Base-by-base conservation (phyloP, 1,284 basidiomycete genomes). In the Vanrija sp. region DNA sequence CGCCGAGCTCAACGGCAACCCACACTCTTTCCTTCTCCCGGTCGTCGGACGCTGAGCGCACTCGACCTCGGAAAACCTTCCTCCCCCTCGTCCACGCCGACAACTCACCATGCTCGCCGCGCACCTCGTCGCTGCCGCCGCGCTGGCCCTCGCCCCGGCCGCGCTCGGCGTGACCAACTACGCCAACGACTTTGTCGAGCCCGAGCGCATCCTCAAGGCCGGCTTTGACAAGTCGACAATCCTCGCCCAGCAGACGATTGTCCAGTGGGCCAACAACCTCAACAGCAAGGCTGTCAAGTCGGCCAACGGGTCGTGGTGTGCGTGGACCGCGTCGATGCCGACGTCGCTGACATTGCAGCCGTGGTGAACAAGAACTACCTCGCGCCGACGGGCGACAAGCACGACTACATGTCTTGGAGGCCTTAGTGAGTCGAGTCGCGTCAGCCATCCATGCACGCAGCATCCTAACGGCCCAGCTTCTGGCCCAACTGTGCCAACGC, bases 401-500 rank as follows among this genome's bases (percentile, higher is more conserved):
- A 59, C 47, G 57, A 59, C 53, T 59, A 55, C 57, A 49, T 55
- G 53, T 49, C 46, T 1, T 55, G 53, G 57, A 51, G 42, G 35
- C 57, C 57, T 4, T 59, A 59, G 52, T 53, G 27, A 35, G 51
- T 53, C 12, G 18, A 12, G 8, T 18, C 24, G 12, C 15, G n/a
- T 19, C n/a, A n/a, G 18, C 20, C 4, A 7, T 3, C n/a, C 9
- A 4, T 24, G 36, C 36, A 25, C 18, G 7, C 46, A 6, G 19
- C 5, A 20, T 10, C 8, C 19, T 12, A 25, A 19, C 18, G 6
- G 5, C 27, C 8, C 25, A 47, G 37, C 59, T 51, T 41, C 46
- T 63, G 64, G 64, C 64, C 61, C 20, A 48, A 63, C 55, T 65
- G 64, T 41, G 31, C 57, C 10, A 19, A 39, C 9, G 59, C 48